Evolutionary conservation across 352 stramenopile species (phyloP), one percentile per base, ranked within the genome.

Genomic region (Phytophthora boehmeriae): DNA sequence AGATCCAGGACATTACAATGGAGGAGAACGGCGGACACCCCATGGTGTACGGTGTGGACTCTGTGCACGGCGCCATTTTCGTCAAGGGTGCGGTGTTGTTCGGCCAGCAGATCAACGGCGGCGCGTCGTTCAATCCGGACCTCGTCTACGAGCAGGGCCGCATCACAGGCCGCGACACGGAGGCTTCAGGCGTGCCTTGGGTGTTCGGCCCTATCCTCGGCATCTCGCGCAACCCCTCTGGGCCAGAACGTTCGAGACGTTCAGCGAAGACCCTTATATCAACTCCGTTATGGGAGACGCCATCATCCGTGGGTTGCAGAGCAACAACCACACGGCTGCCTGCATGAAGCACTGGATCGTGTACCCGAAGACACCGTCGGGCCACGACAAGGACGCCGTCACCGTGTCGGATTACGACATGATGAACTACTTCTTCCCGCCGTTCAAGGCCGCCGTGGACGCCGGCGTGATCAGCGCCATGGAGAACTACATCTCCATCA

Each of bases 401-500:
- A 78, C 78, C 1, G 53, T 86, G 28, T 80, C 71, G 0, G 71
- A 86, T 44, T 90, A 72, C 54, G 75, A 90, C 49, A 45, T 90
- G 43, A 71, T 88, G 49, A 90, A 90, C 56, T 87, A 85, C 63
- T 92, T 92, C 45, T 73, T 76, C 6, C 86, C 80, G 20, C 78
- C 86, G 1, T 96, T 92, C 50, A 65, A 84, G 23, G 74, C 80
- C 1, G 83, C 83, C 5, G 71, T 92, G 17, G 68, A 86, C 11
- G 78, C 90, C 27, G 79, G 76, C 5, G 80, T 80, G 13, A 66
- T 90, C 43, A 91, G 89, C 0, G 78, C 90, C 2, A 98, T 98
- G 92, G 90, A 97, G 68, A 90, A 62, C 51, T 98, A 97, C 74
- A 93, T 87, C 49, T 89, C 93, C 63, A 55, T 95, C 44, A 95